phyloP scores from a whole-genome alignment of 2,329 filamentous ascomycete species.

The Penicillium aurantiogriseum region DNA sequence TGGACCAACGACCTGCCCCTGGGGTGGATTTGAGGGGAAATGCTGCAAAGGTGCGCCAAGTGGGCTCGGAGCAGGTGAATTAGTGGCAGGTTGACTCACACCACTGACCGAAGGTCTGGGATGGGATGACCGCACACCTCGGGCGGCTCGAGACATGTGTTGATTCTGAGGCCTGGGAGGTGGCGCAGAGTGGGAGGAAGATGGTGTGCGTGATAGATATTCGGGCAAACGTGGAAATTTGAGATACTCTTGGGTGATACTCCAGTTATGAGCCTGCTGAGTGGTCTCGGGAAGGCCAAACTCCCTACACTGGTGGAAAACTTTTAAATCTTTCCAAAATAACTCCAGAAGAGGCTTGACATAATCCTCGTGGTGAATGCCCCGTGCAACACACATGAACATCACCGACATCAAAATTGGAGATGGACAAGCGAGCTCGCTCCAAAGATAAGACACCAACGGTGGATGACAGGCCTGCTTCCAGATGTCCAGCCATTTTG shows the following conservation, averaged over 20 bases:
- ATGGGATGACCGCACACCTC: neutral
- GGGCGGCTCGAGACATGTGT: neutral
- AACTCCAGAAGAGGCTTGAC: neutral
- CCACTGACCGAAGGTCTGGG: neutral
- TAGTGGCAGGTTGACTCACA: neutral
- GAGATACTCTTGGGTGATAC: neutral
- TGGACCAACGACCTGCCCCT: neutral
- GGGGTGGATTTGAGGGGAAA: neutral
- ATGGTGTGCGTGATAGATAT: neutral
- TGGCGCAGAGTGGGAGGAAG: neutral
- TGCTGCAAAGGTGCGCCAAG: neutral
- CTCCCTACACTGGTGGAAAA: neutral
- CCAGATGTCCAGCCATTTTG: constrained; percentile 41
- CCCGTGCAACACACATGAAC: constrained; percentile 1
- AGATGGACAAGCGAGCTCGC: neutral
- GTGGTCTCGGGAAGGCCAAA: neutral
- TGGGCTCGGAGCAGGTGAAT: neutral
- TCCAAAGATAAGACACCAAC: neutral
- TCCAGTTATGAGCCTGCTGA: neutral
- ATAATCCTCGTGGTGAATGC: neutral
- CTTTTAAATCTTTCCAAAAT: constrained; percentile 1
- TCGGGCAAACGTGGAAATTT: neutral
- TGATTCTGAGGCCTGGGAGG: neutral
- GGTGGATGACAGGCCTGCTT: neutral
- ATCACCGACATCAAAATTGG: constrained; percentile 9